A percentile compares a stretch with the other conserved stretches of the same genome.
phyloP scores from a whole-genome alignment of 2,329 filamentous ascomycete genomes.

The Pseudopithomyces chartarum region DNA sequence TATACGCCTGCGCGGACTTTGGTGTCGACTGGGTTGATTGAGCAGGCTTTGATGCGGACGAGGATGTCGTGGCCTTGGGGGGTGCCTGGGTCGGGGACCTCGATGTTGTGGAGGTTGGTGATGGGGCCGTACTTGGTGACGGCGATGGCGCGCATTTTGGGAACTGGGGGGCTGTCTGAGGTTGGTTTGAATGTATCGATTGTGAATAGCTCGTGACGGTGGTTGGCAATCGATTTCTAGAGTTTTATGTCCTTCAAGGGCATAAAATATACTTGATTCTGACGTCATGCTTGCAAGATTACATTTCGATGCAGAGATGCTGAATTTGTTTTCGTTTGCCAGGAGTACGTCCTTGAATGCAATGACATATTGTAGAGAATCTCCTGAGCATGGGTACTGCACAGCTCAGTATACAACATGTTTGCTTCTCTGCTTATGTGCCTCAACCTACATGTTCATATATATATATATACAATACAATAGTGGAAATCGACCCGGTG shows the following conservation, averaged over 20 bases:
- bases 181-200: neutral
- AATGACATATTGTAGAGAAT: too few relatives aligned
- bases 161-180: neutral
- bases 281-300: neutral
- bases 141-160: constrained; percentile 38
- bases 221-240: neutral
- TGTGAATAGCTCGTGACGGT: too few relatives aligned
- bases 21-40: constrained; percentile 29
- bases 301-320: neutral
- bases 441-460: too few relatives aligned
- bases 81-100: constrained; percentile 37
- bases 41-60: constrained; percentile 27
- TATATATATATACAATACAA: too few relatives aligned
- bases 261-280: neutral
- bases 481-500: too few relatives aligned
- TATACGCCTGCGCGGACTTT: constrained; percentile 26
- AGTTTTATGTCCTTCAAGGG: neutral
- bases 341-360: too few relatives aligned
- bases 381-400: too few relatives aligned
- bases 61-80: constrained; percentile 43
- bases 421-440: too few relatives aligned
- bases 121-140: constrained; percentile 34
- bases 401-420: too few relatives aligned
- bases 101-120: constrained; percentile 29
- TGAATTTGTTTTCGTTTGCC: neutral